phyloP scores from a whole-genome alignment of 2,329 filamentous ascomycete genomes.

The Gnomoniopsis sp. region DNA sequence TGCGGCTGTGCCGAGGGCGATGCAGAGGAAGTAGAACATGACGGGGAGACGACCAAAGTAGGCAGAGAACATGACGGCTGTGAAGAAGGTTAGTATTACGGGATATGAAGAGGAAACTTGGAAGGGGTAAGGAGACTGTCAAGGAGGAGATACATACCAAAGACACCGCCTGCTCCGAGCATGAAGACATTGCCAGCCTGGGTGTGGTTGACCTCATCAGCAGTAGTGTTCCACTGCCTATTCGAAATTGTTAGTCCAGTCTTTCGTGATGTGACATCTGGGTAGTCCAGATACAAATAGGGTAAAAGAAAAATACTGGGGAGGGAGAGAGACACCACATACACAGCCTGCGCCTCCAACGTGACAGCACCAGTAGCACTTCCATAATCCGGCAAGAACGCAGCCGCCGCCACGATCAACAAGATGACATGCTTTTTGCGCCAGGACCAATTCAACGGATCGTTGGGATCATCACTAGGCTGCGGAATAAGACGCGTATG shows the following conservation, averaged over 20 bases:
- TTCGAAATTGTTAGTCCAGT: too few relatives aligned
- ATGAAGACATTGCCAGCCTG: slow-evolving; percentile 51
- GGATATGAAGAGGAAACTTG: background rate
- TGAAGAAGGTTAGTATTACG: background rate
- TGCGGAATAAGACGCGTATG: slow-evolving; percentile 51
- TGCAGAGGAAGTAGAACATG: slow-evolving; percentile 37
- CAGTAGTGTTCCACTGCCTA: slow-evolving; percentile 44
- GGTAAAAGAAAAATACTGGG: too few relatives aligned
- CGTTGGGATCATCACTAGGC: slow-evolving; percentile 46
- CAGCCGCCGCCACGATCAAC: slow-evolving; percentile 42
- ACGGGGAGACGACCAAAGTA: slow-evolving; percentile 43
- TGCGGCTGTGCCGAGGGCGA: slow-evolving; percentile 35
- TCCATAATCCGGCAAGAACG: slow-evolving; percentile 48
- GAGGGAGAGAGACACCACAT: slow-evolving; percentile 12
- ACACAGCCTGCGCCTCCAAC: slow-evolving; percentile 40
- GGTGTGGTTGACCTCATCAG: slow-evolving; percentile 47
- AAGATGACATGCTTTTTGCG: slow-evolving; percentile 47
- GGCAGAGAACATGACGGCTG: slow-evolving; percentile 36
- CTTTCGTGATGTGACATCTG: too few relatives aligned
- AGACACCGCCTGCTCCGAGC: slow-evolving; percentile 39
- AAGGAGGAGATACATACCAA: slow-evolving; percentile 26
- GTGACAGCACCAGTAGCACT: slow-evolving; percentile 42
- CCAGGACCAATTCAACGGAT: slow-evolving; percentile 52
- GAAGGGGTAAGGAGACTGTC: background rate
- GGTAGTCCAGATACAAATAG: too few relatives aligned